Evolutionary conservation across 345 rosid genomes (phyloP), one percentile per base, ranked within the genome.

Genomic region (Ailanthus altissimus): DNA sequence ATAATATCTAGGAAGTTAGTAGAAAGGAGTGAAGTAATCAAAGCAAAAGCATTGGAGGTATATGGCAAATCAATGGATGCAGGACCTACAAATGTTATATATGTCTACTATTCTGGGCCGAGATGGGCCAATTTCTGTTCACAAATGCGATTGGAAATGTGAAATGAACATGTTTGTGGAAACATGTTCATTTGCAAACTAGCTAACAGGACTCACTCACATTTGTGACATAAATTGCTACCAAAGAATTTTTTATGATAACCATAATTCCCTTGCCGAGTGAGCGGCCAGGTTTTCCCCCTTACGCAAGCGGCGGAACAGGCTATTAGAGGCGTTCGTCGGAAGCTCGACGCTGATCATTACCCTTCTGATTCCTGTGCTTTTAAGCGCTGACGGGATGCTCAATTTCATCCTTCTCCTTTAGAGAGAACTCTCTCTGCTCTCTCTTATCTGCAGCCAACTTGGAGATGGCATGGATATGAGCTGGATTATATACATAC

Each of bases 141-240:
- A 96, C 94, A 90, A 92, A 77, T 96, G 99, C 76, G 91, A 91
- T 65, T 87, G 97, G 94, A 93, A 96, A 85, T 96, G 99, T 81
- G 83, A 88, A 96, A 92, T 76, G 99, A 96, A 20, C 93, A 80
- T 79, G 89, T 93, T 12, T 88, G 92, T 72, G 99, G 97, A 77
- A 96, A 96, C 85, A 91, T 96, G 94, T 92, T 87, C 80, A 91
- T 86, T 81, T 92, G 99, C 91, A 93, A 91, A 86, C 86, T 93
- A 91, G 85, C 86, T 93, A 85, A 96, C 98, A 32, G 97, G 94
- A 20, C 82, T 92, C 54, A 92, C 97, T 70, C 98, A 96, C 86
- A 92, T 96, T 84, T 96, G 99, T 81, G 99, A 96, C 97, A 93
- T 93, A 94, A 93, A 96, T 80, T 96, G 99, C 87, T 81, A 96